Evolutionary conservation across 2,329 filamentous ascomycete species (phyloP).

Genomic region (Penicillium sp.): DNA sequence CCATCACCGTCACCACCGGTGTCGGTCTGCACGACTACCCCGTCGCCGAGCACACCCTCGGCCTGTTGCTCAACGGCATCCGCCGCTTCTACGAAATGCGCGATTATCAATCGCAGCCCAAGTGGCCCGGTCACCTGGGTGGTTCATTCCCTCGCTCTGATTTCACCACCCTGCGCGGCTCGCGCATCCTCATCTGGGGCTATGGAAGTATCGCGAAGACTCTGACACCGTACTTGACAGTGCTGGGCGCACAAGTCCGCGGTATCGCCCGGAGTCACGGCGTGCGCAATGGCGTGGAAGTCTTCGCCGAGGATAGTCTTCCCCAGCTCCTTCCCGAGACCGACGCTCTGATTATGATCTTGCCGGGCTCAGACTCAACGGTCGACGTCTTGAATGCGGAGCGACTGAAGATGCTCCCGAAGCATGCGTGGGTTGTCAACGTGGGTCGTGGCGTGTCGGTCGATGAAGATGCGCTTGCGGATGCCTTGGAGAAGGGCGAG

Average conservation of each 20-base stretch:
- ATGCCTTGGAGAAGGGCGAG: slow-evolving; percentile 24
- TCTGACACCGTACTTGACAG: slow-evolving; percentile 57
- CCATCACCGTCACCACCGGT: slow-evolving; percentile 60
- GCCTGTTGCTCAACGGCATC: slow-evolving; percentile 46
- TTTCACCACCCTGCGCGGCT: slow-evolving; percentile 63
- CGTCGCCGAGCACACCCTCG: slow-evolving; percentile 66
- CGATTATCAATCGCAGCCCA: slow-evolving; percentile 59
- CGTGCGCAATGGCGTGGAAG: slow-evolving; percentile 61
- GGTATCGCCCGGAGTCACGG: slow-evolving; percentile 61
- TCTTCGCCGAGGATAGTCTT: slow-evolving; percentile 59
- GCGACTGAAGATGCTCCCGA: slow-evolving; percentile 56
- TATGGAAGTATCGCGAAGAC: slow-evolving; percentile 68
- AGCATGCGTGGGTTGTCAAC: slow-evolving; percentile 45
- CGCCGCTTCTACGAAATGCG: slow-evolving; percentile 60
- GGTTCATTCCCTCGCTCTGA: slow-evolving; percentile 58
- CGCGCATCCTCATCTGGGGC: slow-evolving; percentile 63
- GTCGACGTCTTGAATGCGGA: slow-evolving; percentile 58
- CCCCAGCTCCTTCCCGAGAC: slow-evolving; percentile 57
- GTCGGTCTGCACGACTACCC: slow-evolving; percentile 66
- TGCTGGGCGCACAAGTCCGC: slow-evolving; percentile 59
- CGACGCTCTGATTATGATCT: slow-evolving; percentile 69
- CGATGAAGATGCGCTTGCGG: slow-evolving; percentile 25
- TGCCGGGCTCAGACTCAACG: slow-evolving; percentile 61
- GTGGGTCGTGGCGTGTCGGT: slow-evolving; percentile 26
- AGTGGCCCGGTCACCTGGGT: slow-evolving; percentile 65